These are phyloP conservation scores for Calocybe gambosa DNA, from an alignment of 1,284 basidiomycete species.

Conservation along the genomic window DNA sequence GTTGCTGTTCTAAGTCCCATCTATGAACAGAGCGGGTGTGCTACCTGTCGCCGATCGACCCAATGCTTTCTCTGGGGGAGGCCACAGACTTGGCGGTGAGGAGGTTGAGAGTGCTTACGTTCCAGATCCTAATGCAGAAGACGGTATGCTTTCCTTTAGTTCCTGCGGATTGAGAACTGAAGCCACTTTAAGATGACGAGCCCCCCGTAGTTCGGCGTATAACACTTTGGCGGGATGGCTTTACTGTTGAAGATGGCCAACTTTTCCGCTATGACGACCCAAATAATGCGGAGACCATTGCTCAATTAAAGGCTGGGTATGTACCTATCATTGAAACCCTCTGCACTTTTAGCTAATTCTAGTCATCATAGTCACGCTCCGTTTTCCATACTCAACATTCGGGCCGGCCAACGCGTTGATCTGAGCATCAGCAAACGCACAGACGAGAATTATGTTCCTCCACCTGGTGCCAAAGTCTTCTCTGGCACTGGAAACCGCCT, in stretches of 20 bases:
- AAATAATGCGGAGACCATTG: conserved; percentile 64
- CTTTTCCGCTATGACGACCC: conserved; percentile 85
- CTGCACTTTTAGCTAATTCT: conserved; percentile 2
- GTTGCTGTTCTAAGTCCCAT: neutral
- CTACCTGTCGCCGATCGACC: conserved; percentile 29
- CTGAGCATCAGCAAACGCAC: conserved; percentile 75
- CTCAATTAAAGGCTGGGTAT: conserved; percentile 78
- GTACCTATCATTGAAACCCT: conserved; percentile 20
- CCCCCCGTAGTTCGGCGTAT: conserved; percentile 70
- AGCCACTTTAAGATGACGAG: conserved; percentile 25
- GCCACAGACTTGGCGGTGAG: conserved; percentile 84
- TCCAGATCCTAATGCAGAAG: conserved; percentile 55
- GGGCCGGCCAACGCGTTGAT: conserved; percentile 79
- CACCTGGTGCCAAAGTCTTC: conserved; percentile 48
- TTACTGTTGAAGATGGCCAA: conserved; percentile 88
- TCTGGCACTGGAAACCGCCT: conserved; percentile 79
- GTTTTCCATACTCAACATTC: conserved; percentile 71
- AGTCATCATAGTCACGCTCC: conserved; percentile 61
- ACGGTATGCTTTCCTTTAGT: conserved; percentile 12
- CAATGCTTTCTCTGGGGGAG: conserved; percentile 58
- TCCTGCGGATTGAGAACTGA: neutral
- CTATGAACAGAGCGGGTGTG: conserved; percentile 32
- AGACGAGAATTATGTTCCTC: conserved; percentile 68
- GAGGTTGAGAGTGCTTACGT: conserved; percentile 69
- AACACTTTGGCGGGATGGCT: conserved; percentile 94